Conservation (phyloP, 805 yeast genomes). For the Monosporozyma aquatica region DNA sequence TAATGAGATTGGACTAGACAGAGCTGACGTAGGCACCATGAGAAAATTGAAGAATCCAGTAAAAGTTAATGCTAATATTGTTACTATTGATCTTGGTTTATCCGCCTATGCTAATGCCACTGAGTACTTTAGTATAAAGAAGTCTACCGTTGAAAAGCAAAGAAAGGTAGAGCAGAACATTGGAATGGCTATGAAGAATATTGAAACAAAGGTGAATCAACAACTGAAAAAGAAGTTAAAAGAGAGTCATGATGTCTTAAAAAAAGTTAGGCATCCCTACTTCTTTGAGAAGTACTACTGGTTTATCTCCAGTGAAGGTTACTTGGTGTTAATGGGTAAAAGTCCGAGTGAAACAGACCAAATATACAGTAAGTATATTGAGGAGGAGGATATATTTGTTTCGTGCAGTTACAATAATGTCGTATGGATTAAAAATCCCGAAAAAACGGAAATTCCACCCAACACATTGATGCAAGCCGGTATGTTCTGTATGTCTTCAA, state of each 20-base stretch:
- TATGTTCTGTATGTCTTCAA: slow-evolving; percentile 66
- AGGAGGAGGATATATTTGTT: slow-evolving; percentile 62
- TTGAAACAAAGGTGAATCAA: slow-evolving; percentile 64
- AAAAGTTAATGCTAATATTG: too few species aligned
- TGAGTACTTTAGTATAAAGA: slow-evolving; percentile 67
- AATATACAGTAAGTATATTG: slow-evolving; percentile 69
- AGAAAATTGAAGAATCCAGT: too few species aligned
- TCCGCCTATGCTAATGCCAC: slow-evolving; percentile 89
- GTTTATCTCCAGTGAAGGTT: slow-evolving; percentile 89
- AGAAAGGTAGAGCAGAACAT: slow-evolving; percentile 73
- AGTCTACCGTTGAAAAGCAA: slow-evolving; percentile 67
- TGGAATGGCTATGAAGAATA: slow-evolving; percentile 67
- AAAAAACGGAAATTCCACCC: slow-evolving; percentile 71
- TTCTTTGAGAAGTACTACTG: slow-evolving; percentile 94
- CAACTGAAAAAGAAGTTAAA: slow-evolving; percentile 60
- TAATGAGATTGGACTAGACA: slow-evolving; percentile 6
- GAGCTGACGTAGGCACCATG: slow-evolving; percentile 3
- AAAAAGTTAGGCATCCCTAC: slow-evolving; percentile 57
- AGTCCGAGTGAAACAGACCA: slow-evolving; percentile 73
- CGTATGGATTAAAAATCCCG: slow-evolving; percentile 76
- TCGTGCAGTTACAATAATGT: slow-evolving; percentile 67
- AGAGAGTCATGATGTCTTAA: slow-evolving; percentile 44
- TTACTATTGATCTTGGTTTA: slow-evolving; percentile 55
- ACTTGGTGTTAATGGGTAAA: slow-evolving; percentile 77
- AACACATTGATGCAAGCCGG: slow-evolving; percentile 87